phyloP scores from a whole-genome alignment of 805 yeast genomes.

The Saccharomycopsis oosterbeekiorum region DNA sequence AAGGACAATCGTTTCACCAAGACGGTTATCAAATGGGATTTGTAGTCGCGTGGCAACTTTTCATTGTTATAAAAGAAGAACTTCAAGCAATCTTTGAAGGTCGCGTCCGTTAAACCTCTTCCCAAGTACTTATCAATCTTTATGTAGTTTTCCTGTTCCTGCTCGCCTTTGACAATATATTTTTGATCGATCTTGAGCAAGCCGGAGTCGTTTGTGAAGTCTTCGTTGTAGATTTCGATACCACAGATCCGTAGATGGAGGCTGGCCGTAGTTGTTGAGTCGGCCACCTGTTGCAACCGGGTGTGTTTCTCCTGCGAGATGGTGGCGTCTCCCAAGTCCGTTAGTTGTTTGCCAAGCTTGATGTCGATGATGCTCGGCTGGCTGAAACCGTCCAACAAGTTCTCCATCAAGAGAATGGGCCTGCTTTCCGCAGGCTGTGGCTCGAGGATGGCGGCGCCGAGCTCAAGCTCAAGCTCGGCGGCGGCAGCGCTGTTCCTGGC shows the following conservation, averaged over 20 bases:
- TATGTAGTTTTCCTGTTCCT: slow-evolving; percentile 26
- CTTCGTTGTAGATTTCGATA: slow-evolving; percentile 44
- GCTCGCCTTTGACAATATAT: slow-evolving; percentile 5
- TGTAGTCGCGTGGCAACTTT: slow-evolving; percentile 25
- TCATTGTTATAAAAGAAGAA: slow-evolving; percentile 34
- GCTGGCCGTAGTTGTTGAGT: slow-evolving; percentile 70
- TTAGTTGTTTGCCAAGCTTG: slow-evolving; percentile 64
- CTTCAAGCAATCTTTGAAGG: slow-evolving; percentile 36
- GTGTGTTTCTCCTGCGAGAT: slow-evolving; percentile 50
- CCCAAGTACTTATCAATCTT: slow-evolving; percentile 65
- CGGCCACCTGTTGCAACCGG: slow-evolving; percentile 55
- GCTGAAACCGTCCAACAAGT: slow-evolving; percentile 48
- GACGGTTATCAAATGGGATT: slow-evolving; percentile 31
- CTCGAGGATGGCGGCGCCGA: background rate
- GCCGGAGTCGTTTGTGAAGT: slow-evolving; percentile 17
- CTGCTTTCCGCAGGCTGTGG: background rate
- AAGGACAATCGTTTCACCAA: slow-evolving; percentile 54
- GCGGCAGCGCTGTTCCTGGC: background rate
- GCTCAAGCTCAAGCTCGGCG: background rate
- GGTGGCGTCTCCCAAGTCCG: slow-evolving; percentile 38
- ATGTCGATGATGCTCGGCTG: slow-evolving; percentile 74
- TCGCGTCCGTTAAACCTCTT: slow-evolving; percentile 38
- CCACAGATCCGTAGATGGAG: slow-evolving; percentile 79
- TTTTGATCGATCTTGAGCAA: background rate
- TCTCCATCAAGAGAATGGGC: slow-evolving; percentile 58